Conservation (phyloP, 805 yeast species). For the Hanseniaspora occidentalis region DNA sequence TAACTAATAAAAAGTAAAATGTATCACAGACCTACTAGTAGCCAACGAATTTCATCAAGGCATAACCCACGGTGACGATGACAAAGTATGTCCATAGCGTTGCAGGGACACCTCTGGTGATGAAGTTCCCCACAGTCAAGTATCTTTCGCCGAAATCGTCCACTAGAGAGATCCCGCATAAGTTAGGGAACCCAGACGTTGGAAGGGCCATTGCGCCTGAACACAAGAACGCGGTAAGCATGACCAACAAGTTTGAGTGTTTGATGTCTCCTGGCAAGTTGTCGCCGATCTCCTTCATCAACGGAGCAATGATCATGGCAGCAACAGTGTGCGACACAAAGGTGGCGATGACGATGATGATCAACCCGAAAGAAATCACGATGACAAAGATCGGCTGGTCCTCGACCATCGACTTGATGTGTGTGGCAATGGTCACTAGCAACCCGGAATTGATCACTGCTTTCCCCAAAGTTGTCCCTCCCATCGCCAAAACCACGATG, state of each 20-base stretch:
- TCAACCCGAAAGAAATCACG: constrained; percentile 64
- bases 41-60: constrained; percentile 48
- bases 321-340: constrained; percentile 97
- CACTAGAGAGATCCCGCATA: constrained; percentile 89
- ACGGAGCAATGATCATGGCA: constrained; percentile 82
- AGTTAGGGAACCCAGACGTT: constrained; percentile 95
- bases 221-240: constrained; percentile 54
- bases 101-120: constrained; percentile 83
- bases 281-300: constrained; percentile 82
- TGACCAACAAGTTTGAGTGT: constrained; percentile 73
- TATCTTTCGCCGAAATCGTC: constrained; percentile 90
- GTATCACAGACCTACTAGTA: constrained; percentile 24
- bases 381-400: constrained; percentile 63
- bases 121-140: constrained; percentile 73
- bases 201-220: constrained; percentile 97
- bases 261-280: constrained; percentile 48
- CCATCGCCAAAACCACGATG: constrained; percentile 92
- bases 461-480: constrained; percentile 91
- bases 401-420: constrained; percentile 53
- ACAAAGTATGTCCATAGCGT: constrained; percentile 63
- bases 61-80: constrained; percentile 70
- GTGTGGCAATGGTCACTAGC: constrained; percentile 59
- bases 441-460: constrained; percentile 90
- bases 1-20: constrained; percentile 3
- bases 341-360: constrained; percentile 77